phyloP scores from a whole-genome alignment of 345 rosid species.

The Boechera stricta region DNA sequence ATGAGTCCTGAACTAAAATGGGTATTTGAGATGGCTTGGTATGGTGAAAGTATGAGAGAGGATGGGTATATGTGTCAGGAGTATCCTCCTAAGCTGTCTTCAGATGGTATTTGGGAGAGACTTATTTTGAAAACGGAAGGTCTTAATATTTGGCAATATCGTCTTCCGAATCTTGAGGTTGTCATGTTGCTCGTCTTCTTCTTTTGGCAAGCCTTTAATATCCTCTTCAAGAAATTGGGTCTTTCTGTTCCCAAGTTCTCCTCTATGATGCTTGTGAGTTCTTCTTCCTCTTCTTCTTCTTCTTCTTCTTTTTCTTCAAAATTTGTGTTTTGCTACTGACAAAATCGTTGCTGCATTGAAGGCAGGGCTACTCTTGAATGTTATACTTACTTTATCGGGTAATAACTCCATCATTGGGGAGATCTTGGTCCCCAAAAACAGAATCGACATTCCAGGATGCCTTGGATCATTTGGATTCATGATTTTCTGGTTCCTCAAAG shows the following conservation, averaged over 20 bases:
- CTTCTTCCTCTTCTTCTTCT: background rate
- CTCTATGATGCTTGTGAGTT: conserved; percentile 47
- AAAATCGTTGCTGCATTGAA: conserved; percentile 8
- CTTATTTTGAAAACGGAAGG: background rate
- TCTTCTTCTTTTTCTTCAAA: background rate
- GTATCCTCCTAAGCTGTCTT: conserved; percentile 43
- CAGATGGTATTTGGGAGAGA: conserved; percentile 44
- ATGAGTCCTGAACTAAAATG: background rate
- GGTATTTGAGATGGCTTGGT: conserved; percentile 17
- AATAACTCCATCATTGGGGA: background rate
- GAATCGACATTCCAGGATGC: conserved; percentile 41
- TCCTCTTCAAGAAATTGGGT: conserved; percentile 40
- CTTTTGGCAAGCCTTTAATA: conserved; percentile 39
- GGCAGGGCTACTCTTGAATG: conserved; percentile 38
- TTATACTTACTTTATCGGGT: background rate
- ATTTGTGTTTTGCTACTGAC: background rate
- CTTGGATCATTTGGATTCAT: conserved; percentile 50
- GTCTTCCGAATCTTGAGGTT: conserved; percentile 39
- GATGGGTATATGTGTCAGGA: conserved; percentile 31
- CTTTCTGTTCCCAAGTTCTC: conserved; percentile 41
- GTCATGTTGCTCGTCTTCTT: conserved; percentile 29
- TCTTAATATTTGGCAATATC: conserved; percentile 32
- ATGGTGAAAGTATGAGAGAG: background rate
- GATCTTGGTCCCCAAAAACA: conserved; percentile 36
- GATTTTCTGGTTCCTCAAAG: conserved; percentile 55